Evolutionary conservation across 139 green algal species (phyloP).

Genomic region (Coelastrella sp.): DNA sequence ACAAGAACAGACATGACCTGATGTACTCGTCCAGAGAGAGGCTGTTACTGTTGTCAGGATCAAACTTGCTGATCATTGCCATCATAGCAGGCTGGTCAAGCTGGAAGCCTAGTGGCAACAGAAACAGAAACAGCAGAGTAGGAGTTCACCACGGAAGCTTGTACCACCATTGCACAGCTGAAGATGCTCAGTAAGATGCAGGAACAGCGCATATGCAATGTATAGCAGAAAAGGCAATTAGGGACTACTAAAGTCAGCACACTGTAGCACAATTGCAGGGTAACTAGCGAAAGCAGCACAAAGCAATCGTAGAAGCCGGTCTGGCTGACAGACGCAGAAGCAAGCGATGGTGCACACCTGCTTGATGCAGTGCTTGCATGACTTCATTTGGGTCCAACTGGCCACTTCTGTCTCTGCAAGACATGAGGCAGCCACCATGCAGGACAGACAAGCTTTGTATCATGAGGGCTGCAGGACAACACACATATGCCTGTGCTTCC

Average conservation of each 20-base stretch:
- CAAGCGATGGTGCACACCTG: slow-evolving; percentile 27
- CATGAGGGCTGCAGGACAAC: no score
- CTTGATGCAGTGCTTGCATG: slow-evolving; percentile 46
- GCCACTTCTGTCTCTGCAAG: slow-evolving; percentile 43
- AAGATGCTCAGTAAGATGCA: no score
- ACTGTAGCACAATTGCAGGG: no score
- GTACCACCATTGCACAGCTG: no score
- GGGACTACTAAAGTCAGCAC: no score
- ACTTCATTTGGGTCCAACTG: slow-evolving; percentile 47
- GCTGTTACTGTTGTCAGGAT: slow-evolving; percentile 52
- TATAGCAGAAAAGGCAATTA: no score
- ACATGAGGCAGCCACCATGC: neutral
- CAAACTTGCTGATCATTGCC: slow-evolving; percentile 56
- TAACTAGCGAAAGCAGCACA: no score
- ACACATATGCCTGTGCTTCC: no score
- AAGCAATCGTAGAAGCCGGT: no score
- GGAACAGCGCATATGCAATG: no score
- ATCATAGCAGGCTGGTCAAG: slow-evolving; percentile 49
- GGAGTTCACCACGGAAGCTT: no score
- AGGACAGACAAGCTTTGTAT: neutral
- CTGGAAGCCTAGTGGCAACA: slow-evolving; percentile 47
- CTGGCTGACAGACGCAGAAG: neutral
- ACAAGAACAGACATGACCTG: slow-evolving; percentile 59
- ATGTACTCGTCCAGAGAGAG: slow-evolving; percentile 60
- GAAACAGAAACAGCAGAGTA: neutral